These are phyloP conservation scores for Penicillium roqueforti DNA, from an alignment of 495 filamentous ascomycete species.

Conservation along the genomic window DNA sequence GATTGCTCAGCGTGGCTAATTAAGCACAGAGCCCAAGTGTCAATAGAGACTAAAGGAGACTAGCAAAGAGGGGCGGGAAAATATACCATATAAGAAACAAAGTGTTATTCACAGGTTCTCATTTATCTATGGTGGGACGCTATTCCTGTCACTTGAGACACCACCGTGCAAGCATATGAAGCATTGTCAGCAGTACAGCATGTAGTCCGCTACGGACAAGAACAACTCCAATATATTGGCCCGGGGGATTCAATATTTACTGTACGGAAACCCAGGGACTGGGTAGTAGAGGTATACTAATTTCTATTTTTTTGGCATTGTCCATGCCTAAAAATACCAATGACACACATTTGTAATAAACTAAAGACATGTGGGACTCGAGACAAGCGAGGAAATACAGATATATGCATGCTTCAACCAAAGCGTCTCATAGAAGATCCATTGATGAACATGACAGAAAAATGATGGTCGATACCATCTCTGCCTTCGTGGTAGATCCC, in stretches of 20 bases:
- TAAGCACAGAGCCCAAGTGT: neutral
- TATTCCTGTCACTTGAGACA: slow-evolving; percentile 9
- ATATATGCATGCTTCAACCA: neutral
- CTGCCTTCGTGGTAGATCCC: neutral
- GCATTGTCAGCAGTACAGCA: neutral
- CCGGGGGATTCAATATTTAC: neutral
- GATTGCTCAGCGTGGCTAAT: neutral
- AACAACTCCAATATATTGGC: neutral
- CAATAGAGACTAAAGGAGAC: neutral
- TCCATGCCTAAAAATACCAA: slow-evolving; percentile 3
- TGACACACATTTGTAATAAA: neutral
- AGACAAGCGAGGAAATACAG: neutral
- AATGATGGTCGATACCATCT: neutral
- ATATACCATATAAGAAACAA: too few relatives aligned
- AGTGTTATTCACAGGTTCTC: too few relatives aligned
- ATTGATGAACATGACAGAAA: slow-evolving; percentile 2
- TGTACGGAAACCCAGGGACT: neutral
- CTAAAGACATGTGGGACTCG: neutral
- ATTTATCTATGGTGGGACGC: neutral
- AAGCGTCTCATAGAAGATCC: neutral
- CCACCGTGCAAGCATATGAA: slow-evolving; percentile 2
- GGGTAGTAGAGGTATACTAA: neutral
- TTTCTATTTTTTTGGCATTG: neutral
- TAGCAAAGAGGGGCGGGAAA: neutral
- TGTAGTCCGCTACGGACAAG: neutral